A percentile compares a stretch with the other conserved stretches of the same genome.
Conservation (phyloP, 805 yeast genomes). For the Kockiozyma suomiensis region DNA sequence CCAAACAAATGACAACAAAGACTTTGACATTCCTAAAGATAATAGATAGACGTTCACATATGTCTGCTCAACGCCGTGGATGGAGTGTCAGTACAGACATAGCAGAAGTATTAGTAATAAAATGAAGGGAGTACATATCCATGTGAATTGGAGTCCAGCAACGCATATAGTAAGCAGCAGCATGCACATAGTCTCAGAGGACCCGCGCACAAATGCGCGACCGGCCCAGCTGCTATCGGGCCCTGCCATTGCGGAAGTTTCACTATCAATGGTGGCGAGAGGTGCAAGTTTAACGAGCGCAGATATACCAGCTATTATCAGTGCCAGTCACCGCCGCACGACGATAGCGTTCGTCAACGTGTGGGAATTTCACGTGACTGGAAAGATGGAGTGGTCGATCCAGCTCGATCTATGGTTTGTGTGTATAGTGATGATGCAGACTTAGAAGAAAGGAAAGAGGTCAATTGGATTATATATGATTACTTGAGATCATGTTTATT, state of each 20-base stretch:
- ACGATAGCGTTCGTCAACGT: neutral
- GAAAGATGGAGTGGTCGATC: neutral
- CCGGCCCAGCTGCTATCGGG: constrained; percentile 26
- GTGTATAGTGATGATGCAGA: neutral
- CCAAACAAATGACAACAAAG: constrained; percentile 61
- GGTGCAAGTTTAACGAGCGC: too few relatives aligned
- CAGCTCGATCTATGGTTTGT: too few relatives aligned
- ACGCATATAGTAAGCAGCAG: constrained; percentile 52
- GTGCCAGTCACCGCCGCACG: neutral
- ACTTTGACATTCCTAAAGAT: constrained; percentile 61
- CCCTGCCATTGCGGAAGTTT: neutral
- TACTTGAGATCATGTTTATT: too few relatives aligned
- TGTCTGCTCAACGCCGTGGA: constrained; percentile 33
- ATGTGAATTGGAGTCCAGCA: constrained; percentile 65
- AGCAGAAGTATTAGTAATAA: too few relatives aligned
- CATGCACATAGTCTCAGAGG: constrained; percentile 43
- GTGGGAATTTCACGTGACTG: too few relatives aligned
- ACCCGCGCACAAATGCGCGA: constrained; percentile 31
- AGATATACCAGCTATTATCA: too few relatives aligned
- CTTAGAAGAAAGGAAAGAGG: neutral
- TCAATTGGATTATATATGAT: too few relatives aligned
- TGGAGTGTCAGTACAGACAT: constrained; percentile 1
- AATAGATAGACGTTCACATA: constrained; percentile 49
- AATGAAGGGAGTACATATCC: constrained; percentile 49
- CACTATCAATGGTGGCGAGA: neutral